phyloP scores from a whole-genome alignment of 2,329 filamentous ascomycete genomes.

The Colletotrichum filicis region DNA sequence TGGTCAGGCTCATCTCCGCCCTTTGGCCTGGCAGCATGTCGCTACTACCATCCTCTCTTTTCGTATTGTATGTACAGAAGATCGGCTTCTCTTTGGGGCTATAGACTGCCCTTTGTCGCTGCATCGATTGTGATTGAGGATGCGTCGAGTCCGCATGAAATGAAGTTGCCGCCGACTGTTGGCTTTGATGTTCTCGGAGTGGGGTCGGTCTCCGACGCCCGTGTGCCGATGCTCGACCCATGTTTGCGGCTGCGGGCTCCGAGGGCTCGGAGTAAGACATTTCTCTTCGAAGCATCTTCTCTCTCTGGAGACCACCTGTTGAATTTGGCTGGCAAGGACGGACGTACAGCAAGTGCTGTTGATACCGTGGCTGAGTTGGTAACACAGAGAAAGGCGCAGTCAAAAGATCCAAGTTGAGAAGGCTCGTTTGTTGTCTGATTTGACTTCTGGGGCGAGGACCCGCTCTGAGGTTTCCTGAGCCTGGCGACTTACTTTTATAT shows the following conservation, averaged over 20 bases:
- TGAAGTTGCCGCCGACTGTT: neutral
- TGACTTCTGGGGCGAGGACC: neutral
- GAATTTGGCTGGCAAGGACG: no score
- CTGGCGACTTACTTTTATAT: constrained; percentile 10
- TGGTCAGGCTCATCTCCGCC: neutral
- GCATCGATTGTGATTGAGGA: neutral
- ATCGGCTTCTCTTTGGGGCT: neutral
- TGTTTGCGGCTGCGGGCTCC: neutral
- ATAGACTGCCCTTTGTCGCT: neutral
- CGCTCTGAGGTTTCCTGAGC: neutral
- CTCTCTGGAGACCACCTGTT: no score
- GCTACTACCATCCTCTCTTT: neutral
- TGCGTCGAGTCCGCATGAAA: neutral
- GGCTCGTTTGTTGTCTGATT: neutral
- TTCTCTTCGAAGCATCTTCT: no score
- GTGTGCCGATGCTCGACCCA: neutral
- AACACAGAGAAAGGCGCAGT: neutral
- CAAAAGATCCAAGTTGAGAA: neutral
- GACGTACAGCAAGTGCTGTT: neutral
- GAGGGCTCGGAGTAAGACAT: neutral
- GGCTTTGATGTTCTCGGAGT: neutral
- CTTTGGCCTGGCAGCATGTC: neutral
- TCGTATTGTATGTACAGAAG: neutral
- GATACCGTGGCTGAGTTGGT: neutral
- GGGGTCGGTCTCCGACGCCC: neutral